Conservation (phyloP, 2,329 filamentous ascomycete genomes). For the Elsinoe perseae region DNA sequence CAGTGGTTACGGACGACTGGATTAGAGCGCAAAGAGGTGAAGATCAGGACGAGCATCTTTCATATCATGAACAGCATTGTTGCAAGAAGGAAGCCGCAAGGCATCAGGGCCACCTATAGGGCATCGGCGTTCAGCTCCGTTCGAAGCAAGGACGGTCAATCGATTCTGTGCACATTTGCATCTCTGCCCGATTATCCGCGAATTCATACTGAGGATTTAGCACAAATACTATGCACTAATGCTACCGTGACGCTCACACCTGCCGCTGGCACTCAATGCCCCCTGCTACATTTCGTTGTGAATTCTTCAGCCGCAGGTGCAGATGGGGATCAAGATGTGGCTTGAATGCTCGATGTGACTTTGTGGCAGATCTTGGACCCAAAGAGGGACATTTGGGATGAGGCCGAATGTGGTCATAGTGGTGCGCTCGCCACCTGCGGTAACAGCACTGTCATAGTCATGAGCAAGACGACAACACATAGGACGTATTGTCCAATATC, state of each 20-base stretch:
- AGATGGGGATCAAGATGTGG: neutral
- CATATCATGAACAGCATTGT: neutral
- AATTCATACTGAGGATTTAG: neutral
- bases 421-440: no score
- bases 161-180: neutral
- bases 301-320: neutral
- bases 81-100: constrained; percentile 4
- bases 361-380: no score
- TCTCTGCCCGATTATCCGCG: no score
- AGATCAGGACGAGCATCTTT: neutral
- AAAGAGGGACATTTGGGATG: no score
- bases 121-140: neutral
- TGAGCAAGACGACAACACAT: no score
- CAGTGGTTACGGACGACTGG: no score
- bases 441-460: no score
- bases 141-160: neutral
- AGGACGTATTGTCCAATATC: no score
- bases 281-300: neutral
- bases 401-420: no score
- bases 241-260: neutral
- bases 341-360: neutral
- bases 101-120: neutral
- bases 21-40: neutral
- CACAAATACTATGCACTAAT: neutral
- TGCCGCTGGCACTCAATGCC: neutral